Conservation (phyloP, 2,329 filamentous ascomycete species). For the Hymenoscyphus fructigenus region DNA sequence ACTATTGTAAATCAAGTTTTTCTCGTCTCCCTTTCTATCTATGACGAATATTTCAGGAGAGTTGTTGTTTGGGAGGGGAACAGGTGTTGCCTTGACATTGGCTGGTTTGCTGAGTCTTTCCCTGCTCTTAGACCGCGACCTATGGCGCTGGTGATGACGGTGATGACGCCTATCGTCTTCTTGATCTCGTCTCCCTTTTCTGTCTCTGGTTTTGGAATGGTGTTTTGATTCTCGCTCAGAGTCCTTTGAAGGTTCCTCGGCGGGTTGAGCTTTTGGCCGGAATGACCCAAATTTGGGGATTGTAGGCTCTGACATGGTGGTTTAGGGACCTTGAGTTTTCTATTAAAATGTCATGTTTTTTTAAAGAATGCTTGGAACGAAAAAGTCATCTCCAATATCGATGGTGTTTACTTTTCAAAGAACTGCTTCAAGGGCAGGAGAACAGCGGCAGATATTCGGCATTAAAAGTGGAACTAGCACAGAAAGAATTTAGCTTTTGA, state of each 20-base stretch:
- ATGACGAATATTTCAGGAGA: constrained; percentile 50
- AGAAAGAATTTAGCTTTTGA: not conserved
- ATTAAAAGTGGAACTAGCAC: not conserved
- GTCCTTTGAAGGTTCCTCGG: constrained; percentile 10
- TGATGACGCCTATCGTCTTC: constrained; percentile 6
- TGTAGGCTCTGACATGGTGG: constrained; percentile 31
- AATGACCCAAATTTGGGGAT: constrained; percentile 77
- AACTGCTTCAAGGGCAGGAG: no score
- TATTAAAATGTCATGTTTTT: not conserved
- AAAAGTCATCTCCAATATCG: no score
- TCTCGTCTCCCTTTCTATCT: constrained; percentile 74
- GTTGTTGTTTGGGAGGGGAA: constrained; percentile 4
- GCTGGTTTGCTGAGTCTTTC: not conserved
- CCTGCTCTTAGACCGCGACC: constrained; percentile 16
- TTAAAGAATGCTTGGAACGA: no score
- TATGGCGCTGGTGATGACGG: constrained; percentile 16
- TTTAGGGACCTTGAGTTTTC: not conserved
- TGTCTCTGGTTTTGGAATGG: not conserved
- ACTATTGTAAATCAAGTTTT: constrained; percentile 73
- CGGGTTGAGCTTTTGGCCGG: constrained; percentile 47
- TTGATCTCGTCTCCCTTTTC: constrained; percentile 6
- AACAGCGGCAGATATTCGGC: not conserved
- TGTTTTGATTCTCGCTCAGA: constrained; percentile 16
- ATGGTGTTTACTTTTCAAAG: no score
- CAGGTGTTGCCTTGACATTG: not conserved